These are phyloP conservation scores for Kalmusia sp. DNA, from an alignment of 2,329 filamentous ascomycete species.

Conservation along the genomic window DNA sequence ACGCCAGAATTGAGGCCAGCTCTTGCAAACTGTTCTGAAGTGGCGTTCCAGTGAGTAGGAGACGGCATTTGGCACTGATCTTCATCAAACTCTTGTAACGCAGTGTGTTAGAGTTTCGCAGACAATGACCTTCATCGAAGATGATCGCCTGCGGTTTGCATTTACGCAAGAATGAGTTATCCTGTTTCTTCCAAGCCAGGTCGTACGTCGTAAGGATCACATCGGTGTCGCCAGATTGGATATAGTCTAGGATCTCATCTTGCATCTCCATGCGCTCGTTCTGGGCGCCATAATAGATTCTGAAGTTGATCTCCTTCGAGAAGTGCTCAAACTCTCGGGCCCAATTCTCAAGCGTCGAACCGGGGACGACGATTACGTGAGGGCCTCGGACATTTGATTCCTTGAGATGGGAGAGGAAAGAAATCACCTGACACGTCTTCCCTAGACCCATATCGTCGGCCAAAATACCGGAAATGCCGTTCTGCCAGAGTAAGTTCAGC, in stretches of 20 bases:
- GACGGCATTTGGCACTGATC: constrained; percentile 81
- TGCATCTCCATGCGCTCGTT: constrained; percentile 72
- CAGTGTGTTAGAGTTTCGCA: constrained; percentile 87
- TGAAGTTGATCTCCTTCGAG: constrained; percentile 76
- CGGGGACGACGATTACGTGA: constrained; percentile 88
- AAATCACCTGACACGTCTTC: constrained; percentile 96
- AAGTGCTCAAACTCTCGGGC: constrained; percentile 88
- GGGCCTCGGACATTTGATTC: constrained; percentile 72
- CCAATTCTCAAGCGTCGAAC: constrained; percentile 96
- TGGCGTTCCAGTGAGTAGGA: constrained; percentile 89
- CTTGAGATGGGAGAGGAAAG: constrained; percentile 84
- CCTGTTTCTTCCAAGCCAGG: constrained; percentile 65
- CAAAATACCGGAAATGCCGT: constrained; percentile 84
- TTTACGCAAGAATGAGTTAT: constrained; percentile 68
- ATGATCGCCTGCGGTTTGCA: constrained; percentile 68
- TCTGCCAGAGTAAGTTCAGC: constrained; percentile 83
- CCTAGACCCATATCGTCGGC: constrained; percentile 96
- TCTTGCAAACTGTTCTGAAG: constrained; percentile 95
- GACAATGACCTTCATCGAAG: constrained; percentile 92
- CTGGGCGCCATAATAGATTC: constrained; percentile 75
- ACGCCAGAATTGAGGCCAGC: constrained; percentile 87
- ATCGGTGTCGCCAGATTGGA: constrained; percentile 64
- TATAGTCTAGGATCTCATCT: constrained; percentile 68
- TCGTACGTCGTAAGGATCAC: constrained; percentile 77
- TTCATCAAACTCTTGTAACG: constrained; percentile 80